Evolutionary conservation across 176 grass and related monocot species (phyloP).

Genomic region (Phragmites australis): DNA sequence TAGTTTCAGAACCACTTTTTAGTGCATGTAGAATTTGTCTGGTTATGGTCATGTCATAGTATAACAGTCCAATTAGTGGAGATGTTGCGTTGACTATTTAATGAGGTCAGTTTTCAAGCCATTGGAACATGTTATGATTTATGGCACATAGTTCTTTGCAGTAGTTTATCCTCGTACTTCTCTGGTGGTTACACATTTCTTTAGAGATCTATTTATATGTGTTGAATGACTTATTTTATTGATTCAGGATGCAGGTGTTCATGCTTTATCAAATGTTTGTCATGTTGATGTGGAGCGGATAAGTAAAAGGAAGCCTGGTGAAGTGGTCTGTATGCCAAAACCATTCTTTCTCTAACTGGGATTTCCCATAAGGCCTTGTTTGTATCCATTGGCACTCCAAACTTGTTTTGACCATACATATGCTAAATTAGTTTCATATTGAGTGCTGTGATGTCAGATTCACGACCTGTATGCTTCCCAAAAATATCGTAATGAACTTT

Average conservation of each 20-base stretch:
- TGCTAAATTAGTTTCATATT: constrained; percentile 10
- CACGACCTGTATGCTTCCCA: neutral
- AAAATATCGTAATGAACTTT: neutral
- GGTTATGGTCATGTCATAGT: neutral
- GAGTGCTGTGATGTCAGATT: neutral
- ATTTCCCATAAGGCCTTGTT: neutral
- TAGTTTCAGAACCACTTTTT: neutral
- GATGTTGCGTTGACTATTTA: neutral
- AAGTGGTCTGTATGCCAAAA: constrained; percentile 64
- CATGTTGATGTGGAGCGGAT: constrained; percentile 94
- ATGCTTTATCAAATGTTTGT: constrained; percentile 93
- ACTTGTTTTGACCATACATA: neutral
- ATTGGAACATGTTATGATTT: constrained; percentile 15
- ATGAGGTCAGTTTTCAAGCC: neutral
- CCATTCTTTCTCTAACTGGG: neutral
- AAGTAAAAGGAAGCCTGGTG: constrained; percentile 96
- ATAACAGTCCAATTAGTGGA: neutral
- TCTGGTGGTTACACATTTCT: neutral
- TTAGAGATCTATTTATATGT: constrained; percentile 17
- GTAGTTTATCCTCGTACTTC: neutral
- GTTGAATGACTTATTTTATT: constrained; percentile 11
- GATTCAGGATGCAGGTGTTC: constrained; percentile 82
- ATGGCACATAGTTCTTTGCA: neutral
- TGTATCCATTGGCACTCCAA: neutral
- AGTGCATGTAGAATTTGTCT: neutral